A percentile compares a stretch with the other conserved stretches of the same genome.
These are phyloP conservation scores for Phytophthora crassamura DNA, from an alignment of 352 stramenopile species.

Conservation along the genomic window DNA sequence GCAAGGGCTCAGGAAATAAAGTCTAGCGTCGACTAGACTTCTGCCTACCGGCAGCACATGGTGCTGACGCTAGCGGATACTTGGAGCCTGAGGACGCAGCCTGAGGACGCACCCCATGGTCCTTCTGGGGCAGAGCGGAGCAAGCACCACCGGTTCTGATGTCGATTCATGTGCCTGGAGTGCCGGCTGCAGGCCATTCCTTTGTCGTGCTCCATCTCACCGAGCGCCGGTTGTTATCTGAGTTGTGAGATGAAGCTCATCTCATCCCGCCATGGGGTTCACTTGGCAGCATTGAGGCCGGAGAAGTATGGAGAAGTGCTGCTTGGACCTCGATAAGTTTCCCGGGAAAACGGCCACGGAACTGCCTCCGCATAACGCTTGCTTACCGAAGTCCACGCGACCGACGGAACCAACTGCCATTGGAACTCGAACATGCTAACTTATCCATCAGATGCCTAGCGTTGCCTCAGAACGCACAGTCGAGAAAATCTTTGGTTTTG, in stretches of 20 bases:
- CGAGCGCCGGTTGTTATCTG: neutral
- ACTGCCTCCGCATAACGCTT: neutral
- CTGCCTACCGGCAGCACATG: too few relatives aligned
- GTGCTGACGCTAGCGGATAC: too few relatives aligned
- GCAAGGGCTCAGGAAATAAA: too few relatives aligned
- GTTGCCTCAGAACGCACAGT: too few relatives aligned
- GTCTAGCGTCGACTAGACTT: too few relatives aligned
- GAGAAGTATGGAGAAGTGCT: slow-evolving; percentile 19
- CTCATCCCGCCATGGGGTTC: slow-evolving; percentile 14
- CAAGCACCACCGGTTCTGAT: slow-evolving; percentile 7
- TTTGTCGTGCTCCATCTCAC: slow-evolving; percentile 9
- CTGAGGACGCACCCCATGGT: too few relatives aligned
- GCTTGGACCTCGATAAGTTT: neutral
- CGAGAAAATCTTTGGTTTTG: neutral
- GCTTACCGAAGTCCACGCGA: neutral
- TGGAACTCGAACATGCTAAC: too few relatives aligned
- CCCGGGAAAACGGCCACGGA: neutral
- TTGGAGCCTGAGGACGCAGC: too few relatives aligned
- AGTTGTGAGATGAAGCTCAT: slow-evolving; percentile 25
- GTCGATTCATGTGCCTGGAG: neutral
- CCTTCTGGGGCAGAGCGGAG: neutral
- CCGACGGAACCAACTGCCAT: too few relatives aligned
- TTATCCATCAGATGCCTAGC: too few relatives aligned
- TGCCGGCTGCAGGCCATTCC: neutral
- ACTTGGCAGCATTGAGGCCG: slow-evolving; percentile 14